Conservation (phyloP, 2,329 filamentous ascomycete species). For the Epichloe elymi region DNA sequence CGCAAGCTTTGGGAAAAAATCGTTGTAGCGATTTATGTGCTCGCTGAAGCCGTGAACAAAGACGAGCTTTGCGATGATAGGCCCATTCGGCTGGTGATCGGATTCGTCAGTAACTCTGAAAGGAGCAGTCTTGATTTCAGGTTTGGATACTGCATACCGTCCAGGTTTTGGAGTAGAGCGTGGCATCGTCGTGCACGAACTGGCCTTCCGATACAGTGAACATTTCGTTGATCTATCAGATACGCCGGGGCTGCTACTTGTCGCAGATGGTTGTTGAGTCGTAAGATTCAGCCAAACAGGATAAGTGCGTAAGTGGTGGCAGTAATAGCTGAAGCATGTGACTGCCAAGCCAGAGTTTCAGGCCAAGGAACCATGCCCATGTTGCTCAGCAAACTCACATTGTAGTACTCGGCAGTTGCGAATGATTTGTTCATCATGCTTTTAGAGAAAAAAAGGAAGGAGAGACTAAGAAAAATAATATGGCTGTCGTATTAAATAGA, state of each 20-base stretch:
- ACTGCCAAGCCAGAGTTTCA: too few species aligned
- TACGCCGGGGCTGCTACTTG: background rate
- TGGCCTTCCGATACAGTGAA: slow-evolving; percentile 34
- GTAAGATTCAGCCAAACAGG: too few species aligned
- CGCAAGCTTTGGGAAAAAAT: slow-evolving; percentile 59
- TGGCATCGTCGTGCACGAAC: slow-evolving; percentile 30
- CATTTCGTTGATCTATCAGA: slow-evolving; percentile 14
- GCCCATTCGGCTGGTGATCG: slow-evolving; percentile 35
- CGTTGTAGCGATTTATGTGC: slow-evolving; percentile 64
- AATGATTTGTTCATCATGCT: too few species aligned
- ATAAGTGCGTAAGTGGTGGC: too few species aligned
- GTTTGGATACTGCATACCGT: slow-evolving; percentile 28
- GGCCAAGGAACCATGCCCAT: too few species aligned
- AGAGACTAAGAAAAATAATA: too few species aligned
- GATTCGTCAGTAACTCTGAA: background rate
- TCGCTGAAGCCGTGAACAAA: slow-evolving; percentile 88
- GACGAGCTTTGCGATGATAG: slow-evolving; percentile 56
- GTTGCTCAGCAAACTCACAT: too few species aligned
- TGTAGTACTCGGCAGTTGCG: too few species aligned
- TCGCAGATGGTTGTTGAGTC: too few species aligned
- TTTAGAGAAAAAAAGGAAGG: too few species aligned
- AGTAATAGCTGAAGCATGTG: too few species aligned
- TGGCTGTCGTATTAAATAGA: too few species aligned
- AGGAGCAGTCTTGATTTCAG: background rate
- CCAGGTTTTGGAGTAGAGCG: slow-evolving; percentile 45